Base-by-base conservation (phyloP, 2,329 filamentous ascomycete species). In the Pyrenophora tritici-repentis region DNA sequence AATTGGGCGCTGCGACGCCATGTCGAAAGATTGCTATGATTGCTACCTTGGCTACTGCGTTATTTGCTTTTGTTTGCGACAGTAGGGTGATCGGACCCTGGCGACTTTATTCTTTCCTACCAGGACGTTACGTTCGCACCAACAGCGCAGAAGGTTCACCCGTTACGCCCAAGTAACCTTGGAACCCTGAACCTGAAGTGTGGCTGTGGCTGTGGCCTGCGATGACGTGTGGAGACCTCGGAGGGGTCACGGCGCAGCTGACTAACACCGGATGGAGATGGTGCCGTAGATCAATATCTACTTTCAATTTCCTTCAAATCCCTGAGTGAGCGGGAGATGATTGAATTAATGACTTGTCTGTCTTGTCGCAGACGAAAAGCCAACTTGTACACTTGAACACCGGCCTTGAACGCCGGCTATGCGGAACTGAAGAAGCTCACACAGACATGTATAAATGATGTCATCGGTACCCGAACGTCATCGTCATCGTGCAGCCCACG, bases 1-100 rank as follows among this genome's bases (percentile, higher is more conserved):
- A 41, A 66, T 54, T 42, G 68, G 61, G 38, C 65, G 60, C 22
- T 58, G 60, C 20, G 63, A 51, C 37, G 66, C 62, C 67, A 72
- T 70, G 52, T 47, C 34, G 50, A 35, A n/a, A 18, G 18, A 17
- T 34, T 22, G 35, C 16, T 45, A 14, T 18, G 18, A 17, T 34
- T 22, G 35, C 20, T 45, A 36, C 46, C 36, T 34, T 35, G 33
- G 32, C 32, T 47, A 42, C 42, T 46, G 42, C 39, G 22, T 50
- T 12, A n/a, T 44, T 50, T 14, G 34, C 33, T 47, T 18, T 14
- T 42, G 34, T 42, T 33, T 53, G 24, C 36, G 16, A 39, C 45
- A 33, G 46, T 40, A 35, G 26, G 42, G 47, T 39, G 34, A 9
- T 12, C 26, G 26, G 41, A 41, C 48, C 45, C 48, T 50, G 43